Percentiles rank a stretch among this genome's conserved stretches.
Conservation (phyloP, 2,329 filamentous ascomycete genomes). For the Madurella fahalii region DNA sequence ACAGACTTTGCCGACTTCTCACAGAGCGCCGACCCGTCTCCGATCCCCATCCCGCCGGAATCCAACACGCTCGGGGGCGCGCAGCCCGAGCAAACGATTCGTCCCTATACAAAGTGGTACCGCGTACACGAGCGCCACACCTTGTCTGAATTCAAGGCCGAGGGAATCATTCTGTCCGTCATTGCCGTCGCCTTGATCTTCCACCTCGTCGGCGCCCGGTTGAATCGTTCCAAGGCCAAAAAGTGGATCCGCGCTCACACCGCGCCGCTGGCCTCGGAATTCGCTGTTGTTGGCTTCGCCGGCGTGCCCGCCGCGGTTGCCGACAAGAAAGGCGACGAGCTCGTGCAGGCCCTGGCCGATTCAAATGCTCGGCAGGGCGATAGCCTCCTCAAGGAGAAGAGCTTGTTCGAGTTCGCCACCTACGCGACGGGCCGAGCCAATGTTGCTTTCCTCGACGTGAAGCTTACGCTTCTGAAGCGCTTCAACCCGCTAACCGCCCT, state of each 20-base stretch:
- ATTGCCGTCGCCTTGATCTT: slow-evolving; percentile 70
- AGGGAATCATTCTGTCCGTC: slow-evolving; percentile 75
- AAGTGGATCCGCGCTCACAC: slow-evolving; percentile 75
- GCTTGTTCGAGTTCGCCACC: slow-evolving; percentile 76
- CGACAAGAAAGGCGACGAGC: slow-evolving; percentile 46
- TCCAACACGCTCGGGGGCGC: slow-evolving; percentile 44
- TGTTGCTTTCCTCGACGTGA: slow-evolving; percentile 83
- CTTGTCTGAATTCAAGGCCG: slow-evolving; percentile 78
- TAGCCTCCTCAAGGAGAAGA: slow-evolving; percentile 75
- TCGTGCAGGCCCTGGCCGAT: slow-evolving; percentile 56
- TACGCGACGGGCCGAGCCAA: slow-evolving; percentile 94
- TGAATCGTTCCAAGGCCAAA: slow-evolving; percentile 76
- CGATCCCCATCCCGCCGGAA: slow-evolving; percentile 44
- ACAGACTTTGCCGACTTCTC: slow-evolving; percentile 94
- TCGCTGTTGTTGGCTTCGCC: slow-evolving; percentile 78
- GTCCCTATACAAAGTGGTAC: slow-evolving; percentile 92
- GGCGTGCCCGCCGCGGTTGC: slow-evolving; percentile 49
- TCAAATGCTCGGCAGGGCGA: slow-evolving; percentile 42
- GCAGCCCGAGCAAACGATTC: slow-evolving; percentile 44
- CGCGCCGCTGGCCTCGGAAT: slow-evolving; percentile 71
- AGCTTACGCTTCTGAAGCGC: slow-evolving; percentile 74
- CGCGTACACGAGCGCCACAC: slow-evolving; percentile 89
- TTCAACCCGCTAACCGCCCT: slow-evolving; percentile 69
- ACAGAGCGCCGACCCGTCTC: slow-evolving; percentile 64
- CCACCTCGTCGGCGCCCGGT: slow-evolving; percentile 74